A percentile compares a stretch with the other conserved stretches of the same genome.
phyloP scores from a whole-genome alignment of 345 rosid genomes.

The Eutrema yunnanense region DNA sequence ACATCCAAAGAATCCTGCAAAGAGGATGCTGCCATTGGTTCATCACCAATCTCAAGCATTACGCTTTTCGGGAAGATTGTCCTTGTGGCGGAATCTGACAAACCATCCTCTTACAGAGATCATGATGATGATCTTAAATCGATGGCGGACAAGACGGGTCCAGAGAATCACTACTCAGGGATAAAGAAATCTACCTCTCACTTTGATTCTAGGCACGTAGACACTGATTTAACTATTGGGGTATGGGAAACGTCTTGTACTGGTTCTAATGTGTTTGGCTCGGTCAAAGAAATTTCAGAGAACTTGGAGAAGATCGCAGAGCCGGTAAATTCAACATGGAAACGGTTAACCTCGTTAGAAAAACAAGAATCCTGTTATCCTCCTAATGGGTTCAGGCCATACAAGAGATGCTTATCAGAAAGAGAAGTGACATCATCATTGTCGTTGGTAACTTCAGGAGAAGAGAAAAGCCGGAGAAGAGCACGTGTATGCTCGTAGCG shows the following conservation, averaged over 20 bases:
- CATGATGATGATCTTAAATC: not conserved
- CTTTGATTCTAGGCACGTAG: constrained; percentile 19
- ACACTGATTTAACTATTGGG: constrained; percentile 40
- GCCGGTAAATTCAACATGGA: constrained; percentile 28
- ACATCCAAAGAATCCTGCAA: constrained; percentile 24
- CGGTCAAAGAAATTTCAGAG: constrained; percentile 31
- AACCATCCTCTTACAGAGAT: constrained; percentile 8
- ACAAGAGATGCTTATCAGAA: constrained; percentile 63
- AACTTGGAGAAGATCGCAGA: constrained; percentile 37
- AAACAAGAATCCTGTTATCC: not conserved
- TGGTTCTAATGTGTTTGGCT: constrained; percentile 33
- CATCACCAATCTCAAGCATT: constrained; percentile 34
- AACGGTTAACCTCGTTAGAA: constrained; percentile 2
- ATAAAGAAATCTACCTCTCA: constrained; percentile 3
- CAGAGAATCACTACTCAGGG: constrained; percentile 7
- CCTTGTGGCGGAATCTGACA: constrained; percentile 28
- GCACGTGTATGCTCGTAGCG: constrained; percentile 17
- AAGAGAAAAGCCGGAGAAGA: constrained; percentile 22
- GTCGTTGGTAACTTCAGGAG: constrained; percentile 31
- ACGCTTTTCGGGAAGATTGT: constrained; percentile 68
- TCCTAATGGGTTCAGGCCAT: constrained; percentile 51
- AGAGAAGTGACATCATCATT: constrained; percentile 39
- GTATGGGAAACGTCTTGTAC: constrained; percentile 38
- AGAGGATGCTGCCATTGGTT: constrained; percentile 11
- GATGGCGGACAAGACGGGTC: not conserved